phyloP scores from a whole-genome alignment of 352 stramenopile genomes.

The Peronospora belbahrii region DNA sequence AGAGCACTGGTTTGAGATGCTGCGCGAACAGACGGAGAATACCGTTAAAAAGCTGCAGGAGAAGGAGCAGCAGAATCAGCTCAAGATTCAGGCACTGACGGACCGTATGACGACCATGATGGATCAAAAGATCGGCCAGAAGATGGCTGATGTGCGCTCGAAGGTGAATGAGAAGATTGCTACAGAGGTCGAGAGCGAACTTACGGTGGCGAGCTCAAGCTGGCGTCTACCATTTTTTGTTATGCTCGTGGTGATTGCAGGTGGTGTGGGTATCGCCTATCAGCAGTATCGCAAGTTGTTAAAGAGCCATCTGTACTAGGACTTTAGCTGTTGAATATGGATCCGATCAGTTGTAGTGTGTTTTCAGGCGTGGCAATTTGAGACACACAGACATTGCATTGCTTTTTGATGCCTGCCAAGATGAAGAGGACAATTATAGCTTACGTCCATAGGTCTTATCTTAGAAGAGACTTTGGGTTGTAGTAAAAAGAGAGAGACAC shows the following conservation, averaged over 20 bases:
- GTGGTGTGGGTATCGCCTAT: constrained; percentile 55
- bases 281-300: constrained; percentile 83
- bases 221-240: constrained; percentile 81
- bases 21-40: constrained; percentile 70
- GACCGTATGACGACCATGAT: constrained; percentile 67
- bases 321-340: constrained; percentile 5
- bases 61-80: constrained; percentile 63
- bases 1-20: constrained; percentile 79
- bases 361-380: constrained; percentile 8
- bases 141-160: constrained; percentile 48
- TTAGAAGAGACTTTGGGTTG: background rate
- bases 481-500: no score
- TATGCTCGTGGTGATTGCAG: constrained; percentile 54
- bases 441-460: background rate
- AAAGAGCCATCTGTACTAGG: constrained; percentile 79
- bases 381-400: no score
- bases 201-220: constrained; percentile 48
- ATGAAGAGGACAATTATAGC: background rate
- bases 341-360: constrained; percentile 17
- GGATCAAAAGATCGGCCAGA: constrained; percentile 66
- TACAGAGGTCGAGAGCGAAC: constrained; percentile 56
- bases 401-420: background rate
- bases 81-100: constrained; percentile 62
- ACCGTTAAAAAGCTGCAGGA: constrained; percentile 65
- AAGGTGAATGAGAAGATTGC: constrained; percentile 67